Evolutionary conservation across 1,139 yeast genomes (phyloP).

Genomic region (Pichia sp.): DNA sequence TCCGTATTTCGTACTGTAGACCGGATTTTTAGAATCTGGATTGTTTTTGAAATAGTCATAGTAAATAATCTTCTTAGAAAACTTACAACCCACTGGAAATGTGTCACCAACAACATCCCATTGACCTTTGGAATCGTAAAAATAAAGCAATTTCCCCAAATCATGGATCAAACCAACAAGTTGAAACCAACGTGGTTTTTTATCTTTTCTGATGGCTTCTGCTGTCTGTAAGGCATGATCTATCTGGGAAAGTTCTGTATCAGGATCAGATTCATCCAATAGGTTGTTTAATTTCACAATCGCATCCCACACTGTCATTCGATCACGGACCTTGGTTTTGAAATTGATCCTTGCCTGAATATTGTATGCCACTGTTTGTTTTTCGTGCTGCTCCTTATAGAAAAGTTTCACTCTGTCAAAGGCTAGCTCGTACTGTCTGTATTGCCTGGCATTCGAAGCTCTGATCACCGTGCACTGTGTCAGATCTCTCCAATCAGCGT

Average conservation of each 20-base stretch:
- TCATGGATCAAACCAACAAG: slow-evolving; percentile 67
- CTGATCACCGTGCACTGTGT: slow-evolving; percentile 14
- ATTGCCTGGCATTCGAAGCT: slow-evolving; percentile 27
- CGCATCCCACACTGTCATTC: slow-evolving; percentile 70
- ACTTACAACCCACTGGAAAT: slow-evolving; percentile 66
- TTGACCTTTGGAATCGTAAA: slow-evolving; percentile 65
- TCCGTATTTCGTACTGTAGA: slow-evolving; percentile 60
- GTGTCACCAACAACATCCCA: slow-evolving; percentile 86
- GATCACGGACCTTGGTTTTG: slow-evolving; percentile 55
- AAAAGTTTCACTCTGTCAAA: slow-evolving; percentile 61
- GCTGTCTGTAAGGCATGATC: slow-evolving; percentile 75
- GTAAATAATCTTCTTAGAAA: slow-evolving; percentile 51
- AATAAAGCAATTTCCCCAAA: slow-evolving; percentile 59
- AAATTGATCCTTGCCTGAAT: slow-evolving; percentile 64
- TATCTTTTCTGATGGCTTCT: slow-evolving; percentile 61
- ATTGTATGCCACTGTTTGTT: slow-evolving; percentile 67
- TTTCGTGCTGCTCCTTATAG: slow-evolving; percentile 60
- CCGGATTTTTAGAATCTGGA: slow-evolving; percentile 56
- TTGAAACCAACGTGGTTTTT: slow-evolving; percentile 71
- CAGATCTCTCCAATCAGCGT: slow-evolving; percentile 20
- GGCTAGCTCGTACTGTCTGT: slow-evolving; percentile 62
- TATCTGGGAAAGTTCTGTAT: slow-evolving; percentile 64
- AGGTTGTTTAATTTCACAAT: slow-evolving; percentile 51
- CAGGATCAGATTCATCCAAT: slow-evolving; percentile 68
- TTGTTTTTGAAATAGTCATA: slow-evolving; percentile 52